A percentile compares a stretch with the other conserved stretches of the same genome.
Evolutionary conservation across 1,284 basidiomycete genomes (phyloP).

Genomic region (Calocybe gambosa): DNA sequence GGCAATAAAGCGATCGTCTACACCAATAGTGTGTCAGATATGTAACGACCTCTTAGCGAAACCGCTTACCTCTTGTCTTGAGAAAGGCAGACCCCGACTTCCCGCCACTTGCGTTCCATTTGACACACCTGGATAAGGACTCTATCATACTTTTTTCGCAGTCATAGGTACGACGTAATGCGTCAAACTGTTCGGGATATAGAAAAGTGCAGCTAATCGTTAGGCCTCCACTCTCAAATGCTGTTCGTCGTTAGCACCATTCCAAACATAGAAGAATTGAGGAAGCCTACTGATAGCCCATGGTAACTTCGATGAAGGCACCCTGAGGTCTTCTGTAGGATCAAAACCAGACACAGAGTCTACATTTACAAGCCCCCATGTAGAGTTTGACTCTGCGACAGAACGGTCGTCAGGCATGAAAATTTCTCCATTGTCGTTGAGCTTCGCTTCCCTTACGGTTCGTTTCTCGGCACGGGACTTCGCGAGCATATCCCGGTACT

Average conservation of each 20-base stretch:
- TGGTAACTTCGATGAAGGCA: constrained; percentile 72
- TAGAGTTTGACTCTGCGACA: constrained; percentile 73
- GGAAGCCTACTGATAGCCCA: constrained; percentile 61
- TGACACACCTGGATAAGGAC: constrained; percentile 89
- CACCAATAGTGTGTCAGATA: background rate
- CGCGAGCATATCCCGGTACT: constrained; percentile 81
- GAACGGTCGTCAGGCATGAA: constrained; percentile 86
- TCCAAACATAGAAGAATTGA: constrained; percentile 8
- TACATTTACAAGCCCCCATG: constrained; percentile 83
- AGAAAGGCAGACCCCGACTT: constrained; percentile 97
- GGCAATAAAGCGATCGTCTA: constrained; percentile 97
- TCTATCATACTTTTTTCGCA: constrained; percentile 94
- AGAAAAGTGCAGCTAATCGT: constrained; percentile 95
- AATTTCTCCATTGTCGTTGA: constrained; percentile 65
- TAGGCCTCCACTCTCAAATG: constrained; percentile 85
- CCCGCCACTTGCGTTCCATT: constrained; percentile 94
- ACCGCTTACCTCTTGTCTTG: constrained; percentile 76
- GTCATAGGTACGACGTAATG: constrained; percentile 85
- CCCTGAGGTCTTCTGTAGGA: constrained; percentile 69
- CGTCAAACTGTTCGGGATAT: constrained; percentile 97
- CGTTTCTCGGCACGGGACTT: constrained; percentile 71
- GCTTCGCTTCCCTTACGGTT: constrained; percentile 57
- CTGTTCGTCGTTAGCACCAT: constrained; percentile 33
- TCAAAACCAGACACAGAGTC: constrained; percentile 59
- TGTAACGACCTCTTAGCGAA: constrained; percentile 2